Base-by-base conservation (phyloP, 1,139 yeast species). In the Pichia sp. region DNA sequence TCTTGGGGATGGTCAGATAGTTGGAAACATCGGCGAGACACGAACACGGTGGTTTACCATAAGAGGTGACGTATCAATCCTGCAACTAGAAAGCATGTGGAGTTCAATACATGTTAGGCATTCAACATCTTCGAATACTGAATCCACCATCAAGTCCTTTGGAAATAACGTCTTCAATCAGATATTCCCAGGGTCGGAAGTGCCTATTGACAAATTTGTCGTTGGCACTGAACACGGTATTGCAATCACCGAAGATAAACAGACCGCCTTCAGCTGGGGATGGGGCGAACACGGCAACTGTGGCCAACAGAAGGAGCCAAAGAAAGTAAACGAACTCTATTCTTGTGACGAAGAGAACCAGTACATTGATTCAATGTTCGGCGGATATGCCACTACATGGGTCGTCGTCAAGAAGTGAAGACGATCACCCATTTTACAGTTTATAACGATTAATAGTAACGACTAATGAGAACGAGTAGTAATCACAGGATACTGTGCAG, bases 231-330 rank as follows among this genome's bases (percentile, higher is more conserved):
- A 93, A 60, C 99, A 93, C 63, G 95, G 94, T 0, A 60, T 88
- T 20, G 63, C 79, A 2, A 54, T 73, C 1, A 42, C 60, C 0
- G 52, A 60, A 2, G 17, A 68, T 12, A 17, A 10, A 4, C 51
- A 52, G 40, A 51, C 55, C 6, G 81, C 87, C 0, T 70, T 61
- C 47, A 77, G 91, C 3, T 93, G 98, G 98, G 99, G 99, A 0
- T 93, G 99, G 99, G 97, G 97, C 22, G 99, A 93, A 62, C 99
- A 93, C 62, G 98, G 99, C 0, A 93, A 93, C 61, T 91, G 98
- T 67, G 98, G 98, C 0, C 54, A 52, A 1, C 65, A 59, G 15
- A 54, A 53, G 18, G 48, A 50, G 12, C 12, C 14, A 18, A 40
- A 10, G 10, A 20, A 18, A 21, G 17, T 22, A 27, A 37, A 14